Conservation (phyloP, 2,329 filamentous ascomycete species). For the Leptographium radiaticola region DNA sequence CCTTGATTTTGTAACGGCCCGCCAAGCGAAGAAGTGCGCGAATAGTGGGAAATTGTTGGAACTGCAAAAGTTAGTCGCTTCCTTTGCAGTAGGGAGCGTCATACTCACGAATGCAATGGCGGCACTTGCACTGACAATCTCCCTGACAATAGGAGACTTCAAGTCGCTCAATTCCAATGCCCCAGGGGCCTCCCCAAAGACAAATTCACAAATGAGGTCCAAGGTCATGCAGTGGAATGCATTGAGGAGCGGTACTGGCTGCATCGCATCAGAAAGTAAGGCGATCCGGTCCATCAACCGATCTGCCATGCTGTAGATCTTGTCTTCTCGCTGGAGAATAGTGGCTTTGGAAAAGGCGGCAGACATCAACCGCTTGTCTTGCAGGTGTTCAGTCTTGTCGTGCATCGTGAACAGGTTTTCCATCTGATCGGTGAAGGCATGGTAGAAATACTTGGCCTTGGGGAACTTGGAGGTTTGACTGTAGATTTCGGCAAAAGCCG, state of each 20-base stretch:
- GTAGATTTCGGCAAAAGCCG: not conserved
- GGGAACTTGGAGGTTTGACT: not conserved
- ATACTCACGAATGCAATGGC: not conserved
- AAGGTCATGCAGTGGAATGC: not conserved
- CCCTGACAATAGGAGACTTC: not conserved
- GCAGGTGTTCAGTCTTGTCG: not conserved
- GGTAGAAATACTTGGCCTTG: not conserved
- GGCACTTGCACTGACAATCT: not conserved
- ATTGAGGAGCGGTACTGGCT: not conserved
- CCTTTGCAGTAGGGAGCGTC: not conserved
- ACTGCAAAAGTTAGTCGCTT: not conserved
- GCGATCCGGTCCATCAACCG: not conserved
- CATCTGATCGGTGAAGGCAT: not conserved
- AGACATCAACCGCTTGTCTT: not conserved
- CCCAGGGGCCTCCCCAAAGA: not conserved
- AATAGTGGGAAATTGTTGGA: not conserved
- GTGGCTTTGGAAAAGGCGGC: not conserved
- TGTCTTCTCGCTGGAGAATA: not conserved
- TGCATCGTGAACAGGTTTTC: not conserved
- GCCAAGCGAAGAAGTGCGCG: not conserved
- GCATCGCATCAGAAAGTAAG: not conserved
- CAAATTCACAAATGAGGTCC: not conserved
- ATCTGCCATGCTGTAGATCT: not conserved
- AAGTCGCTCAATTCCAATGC: not conserved
- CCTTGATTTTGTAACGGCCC: not conserved